Conservation (phyloP, 2,329 filamentous ascomycete species). For the Colletotrichum tofieldiae region DNA sequence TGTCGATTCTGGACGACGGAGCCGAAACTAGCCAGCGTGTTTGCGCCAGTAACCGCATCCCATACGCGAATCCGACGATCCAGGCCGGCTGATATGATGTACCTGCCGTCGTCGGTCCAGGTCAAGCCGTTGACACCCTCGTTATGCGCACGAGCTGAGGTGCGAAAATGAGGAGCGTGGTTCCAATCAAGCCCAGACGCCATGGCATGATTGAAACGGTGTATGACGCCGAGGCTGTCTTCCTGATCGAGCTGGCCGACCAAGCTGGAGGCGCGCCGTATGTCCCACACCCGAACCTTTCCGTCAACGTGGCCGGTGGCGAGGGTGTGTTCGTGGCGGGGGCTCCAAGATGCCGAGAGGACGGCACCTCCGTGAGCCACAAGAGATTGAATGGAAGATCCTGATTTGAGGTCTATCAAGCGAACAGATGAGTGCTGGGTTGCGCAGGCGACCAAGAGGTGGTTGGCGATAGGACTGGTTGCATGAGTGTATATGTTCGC, state of each 20-base stretch:
- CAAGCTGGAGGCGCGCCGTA: constrained; percentile 82
- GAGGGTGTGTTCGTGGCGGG: constrained; percentile 82
- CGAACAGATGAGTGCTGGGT: constrained; percentile 89
- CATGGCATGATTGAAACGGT: constrained; percentile 54
- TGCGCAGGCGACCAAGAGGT: constrained; percentile 88
- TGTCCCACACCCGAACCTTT: constrained; percentile 88
- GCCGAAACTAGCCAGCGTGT: constrained; percentile 91
- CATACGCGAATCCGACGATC: constrained; percentile 90
- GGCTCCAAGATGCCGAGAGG: constrained; percentile 85
- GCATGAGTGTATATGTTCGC: constrained; percentile 84
- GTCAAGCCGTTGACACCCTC: constrained; percentile 88
- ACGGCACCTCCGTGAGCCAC: constrained; percentile 79
- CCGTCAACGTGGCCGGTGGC: constrained; percentile 90
- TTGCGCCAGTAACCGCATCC: constrained; percentile 85
- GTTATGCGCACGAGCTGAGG: constrained; percentile 77
- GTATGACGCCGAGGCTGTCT: constrained; percentile 79
- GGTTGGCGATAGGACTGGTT: constrained; percentile 79
- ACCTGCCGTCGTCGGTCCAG: constrained; percentile 86
- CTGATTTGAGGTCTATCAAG: constrained; percentile 88
- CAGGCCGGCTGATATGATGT: constrained; percentile 85
- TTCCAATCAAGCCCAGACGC: constrained; percentile 51
- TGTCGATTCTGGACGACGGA: constrained; percentile 83
- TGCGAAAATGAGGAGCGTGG: constrained; percentile 59
- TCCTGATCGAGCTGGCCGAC: constrained; percentile 88
- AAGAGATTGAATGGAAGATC: constrained; percentile 80